Base-by-base conservation (phyloP, 495 filamentous ascomycete species). In the Paragyromitra xinjiangensis region DNA sequence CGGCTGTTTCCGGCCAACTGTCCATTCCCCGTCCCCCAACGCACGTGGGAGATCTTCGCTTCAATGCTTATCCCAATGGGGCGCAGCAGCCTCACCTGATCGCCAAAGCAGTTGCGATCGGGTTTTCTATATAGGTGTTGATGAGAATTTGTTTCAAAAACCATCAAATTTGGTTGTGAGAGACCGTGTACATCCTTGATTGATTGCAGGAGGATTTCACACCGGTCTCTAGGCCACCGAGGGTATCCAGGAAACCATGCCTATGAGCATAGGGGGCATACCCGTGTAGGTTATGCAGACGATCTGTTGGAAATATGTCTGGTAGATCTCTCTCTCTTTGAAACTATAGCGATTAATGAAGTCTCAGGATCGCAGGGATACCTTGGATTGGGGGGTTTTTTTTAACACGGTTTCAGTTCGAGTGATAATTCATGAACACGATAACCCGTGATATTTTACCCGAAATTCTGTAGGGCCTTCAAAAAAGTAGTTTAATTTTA, bases 21-120 rank as follows among this genome's bases (percentile, higher is more conserved):
- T 34, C 29, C 37, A 44, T 53, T 26, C 59, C 14, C 68, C 45
- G 7, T 63, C 61, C 45, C 45, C 70, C 48, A 37, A 55, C 44
- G 24, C 66, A 71, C 59, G 66, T 75, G 64, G 64, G 58, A 45
- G 72, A 75, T 75, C 56, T 63, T 63, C 61, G 26, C n/a, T 51
- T 40, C 44, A 44, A 29, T 58, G 19, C n/a, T 44, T 22, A n/a
- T 37, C 39, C 34, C 40, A 70, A 40, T 19, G 22, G 44, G 59
- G 44, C 44, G 59, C 45, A 56, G 59, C n/a, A 40, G 12, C 11
- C 44, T 53, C 12, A 19, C 53, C 39, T 22, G 34, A 12, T 37
- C 19, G 39, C 63, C 4, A 26, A 16, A 3, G 26, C 16, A 59
- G 26, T 16, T 59, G 19, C 26, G 26, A 61, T 37, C 51, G 7